These are phyloP conservation scores for Ophiocordyceps camponoti-floridani DNA, from an alignment of 2,329 filamentous ascomycete genomes.

Conservation along the genomic window DNA sequence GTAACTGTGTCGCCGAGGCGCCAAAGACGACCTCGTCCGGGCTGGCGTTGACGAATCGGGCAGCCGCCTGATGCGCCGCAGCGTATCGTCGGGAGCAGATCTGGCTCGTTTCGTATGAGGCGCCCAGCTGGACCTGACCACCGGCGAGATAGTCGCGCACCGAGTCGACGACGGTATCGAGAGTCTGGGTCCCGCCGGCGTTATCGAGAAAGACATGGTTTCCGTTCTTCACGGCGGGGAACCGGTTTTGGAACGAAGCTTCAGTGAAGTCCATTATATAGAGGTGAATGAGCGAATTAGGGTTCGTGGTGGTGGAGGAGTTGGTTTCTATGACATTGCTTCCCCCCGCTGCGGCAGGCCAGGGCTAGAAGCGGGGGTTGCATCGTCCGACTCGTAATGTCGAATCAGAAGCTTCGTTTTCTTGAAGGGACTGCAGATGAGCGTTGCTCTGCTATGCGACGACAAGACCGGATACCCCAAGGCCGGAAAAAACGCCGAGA, in stretches of 20 bases:
- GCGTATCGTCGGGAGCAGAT: conserved; percentile 40
- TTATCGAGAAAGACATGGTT: conserved; percentile 63
- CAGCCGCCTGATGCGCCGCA: conserved; percentile 44
- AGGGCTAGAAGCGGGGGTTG: background rate
- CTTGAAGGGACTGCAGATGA: too few species aligned
- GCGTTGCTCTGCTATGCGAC: too few species aligned
- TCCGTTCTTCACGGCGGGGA: conserved; percentile 44
- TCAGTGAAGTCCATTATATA: too few species aligned
- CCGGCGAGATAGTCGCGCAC: conserved; percentile 47
- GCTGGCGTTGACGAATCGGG: conserved; percentile 51
- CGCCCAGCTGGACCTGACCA: conserved; percentile 61
- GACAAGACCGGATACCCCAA: too few species aligned
- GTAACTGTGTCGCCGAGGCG: conserved; percentile 56
- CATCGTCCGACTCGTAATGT: background rate
- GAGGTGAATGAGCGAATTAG: background rate
- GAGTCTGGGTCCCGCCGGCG: conserved; percentile 55
- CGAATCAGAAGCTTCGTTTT: too few species aligned
- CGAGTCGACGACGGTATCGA: conserved; percentile 47
- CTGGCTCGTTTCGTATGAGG: conserved; percentile 43
- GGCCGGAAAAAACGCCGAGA: too few species aligned
- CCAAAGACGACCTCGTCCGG: conserved; percentile 55
- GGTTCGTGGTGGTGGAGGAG: background rate
- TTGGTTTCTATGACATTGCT: background rate
- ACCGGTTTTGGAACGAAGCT: conserved; percentile 26
- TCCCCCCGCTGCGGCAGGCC: background rate